Conservation (phyloP, 1,284 basidiomycete genomes). For the Ustilago tritici region DNA sequence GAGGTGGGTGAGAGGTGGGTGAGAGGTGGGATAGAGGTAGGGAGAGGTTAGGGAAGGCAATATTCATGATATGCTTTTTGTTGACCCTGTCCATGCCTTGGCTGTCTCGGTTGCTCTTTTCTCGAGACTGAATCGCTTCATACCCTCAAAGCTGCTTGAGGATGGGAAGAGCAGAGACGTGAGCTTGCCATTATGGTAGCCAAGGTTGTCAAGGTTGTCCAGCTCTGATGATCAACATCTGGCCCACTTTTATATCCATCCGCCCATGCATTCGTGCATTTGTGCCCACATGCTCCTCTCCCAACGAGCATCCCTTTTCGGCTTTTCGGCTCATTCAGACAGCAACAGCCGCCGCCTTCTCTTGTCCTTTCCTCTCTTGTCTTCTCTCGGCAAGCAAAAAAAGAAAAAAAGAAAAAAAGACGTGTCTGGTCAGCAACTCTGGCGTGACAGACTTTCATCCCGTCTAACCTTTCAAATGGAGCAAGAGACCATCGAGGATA, state of each 20-base stretch:
- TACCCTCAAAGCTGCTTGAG: no score
- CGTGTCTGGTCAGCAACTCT: background rate
- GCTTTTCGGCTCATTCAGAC: background rate
- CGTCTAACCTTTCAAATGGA: background rate
- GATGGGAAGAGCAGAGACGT: no score
- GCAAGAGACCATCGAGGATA: background rate
- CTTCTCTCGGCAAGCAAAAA: background rate
- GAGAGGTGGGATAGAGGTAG: no score
- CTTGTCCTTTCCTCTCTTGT: background rate
- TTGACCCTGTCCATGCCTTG: background rate
- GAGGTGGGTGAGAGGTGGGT: no score
- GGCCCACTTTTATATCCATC: slow-evolving; percentile 10
- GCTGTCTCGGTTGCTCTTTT: background rate
- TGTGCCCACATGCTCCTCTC: background rate
- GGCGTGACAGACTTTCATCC: background rate
- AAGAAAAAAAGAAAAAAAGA: background rate
- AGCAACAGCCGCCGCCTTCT: background rate
- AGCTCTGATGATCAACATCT: background rate
- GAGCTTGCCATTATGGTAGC: no score
- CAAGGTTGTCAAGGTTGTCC: no score
- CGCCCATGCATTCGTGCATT: background rate
- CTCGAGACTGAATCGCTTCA: background rate
- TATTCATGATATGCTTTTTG: background rate
- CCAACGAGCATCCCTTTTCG: background rate
- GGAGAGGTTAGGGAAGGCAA: background rate